Conservation (phyloP, 2,329 filamentous ascomycete genomes). For the Fusarium chuoi region DNA sequence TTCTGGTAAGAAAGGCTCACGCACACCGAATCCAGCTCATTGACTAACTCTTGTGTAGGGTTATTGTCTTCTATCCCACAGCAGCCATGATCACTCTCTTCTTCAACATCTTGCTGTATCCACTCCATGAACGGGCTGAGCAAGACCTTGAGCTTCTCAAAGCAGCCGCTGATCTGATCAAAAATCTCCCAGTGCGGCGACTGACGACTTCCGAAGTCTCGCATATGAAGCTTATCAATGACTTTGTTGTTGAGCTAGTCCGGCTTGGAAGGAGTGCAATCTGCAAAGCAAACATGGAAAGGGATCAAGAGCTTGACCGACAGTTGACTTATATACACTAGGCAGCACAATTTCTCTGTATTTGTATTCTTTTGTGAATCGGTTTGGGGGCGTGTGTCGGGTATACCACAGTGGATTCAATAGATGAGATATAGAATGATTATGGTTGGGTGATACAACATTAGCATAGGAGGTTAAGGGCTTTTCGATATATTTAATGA, state of each 20-base stretch:
- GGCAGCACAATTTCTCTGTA: too few relatives aligned
- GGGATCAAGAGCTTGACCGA: background rate
- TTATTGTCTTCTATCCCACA: constrained; percentile 66
- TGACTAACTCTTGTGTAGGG: constrained; percentile 49
- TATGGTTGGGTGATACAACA: background rate
- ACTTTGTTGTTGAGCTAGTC: constrained; percentile 57
- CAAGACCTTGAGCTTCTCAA: constrained; percentile 60
- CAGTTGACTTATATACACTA: background rate
- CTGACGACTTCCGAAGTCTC: constrained; percentile 50
- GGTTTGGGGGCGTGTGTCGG: background rate
- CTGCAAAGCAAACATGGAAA: constrained; percentile 21
- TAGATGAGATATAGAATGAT: background rate
- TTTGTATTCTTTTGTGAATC: background rate
- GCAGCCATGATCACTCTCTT: constrained; percentile 65
- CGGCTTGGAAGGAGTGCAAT: constrained; percentile 57
- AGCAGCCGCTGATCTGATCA: constrained; percentile 56
- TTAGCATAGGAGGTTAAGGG: background rate
- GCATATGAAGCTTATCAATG: constrained; percentile 54
- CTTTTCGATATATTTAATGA: background rate
- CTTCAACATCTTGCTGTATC: constrained; percentile 63
- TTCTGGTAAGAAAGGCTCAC: constrained; percentile 58
- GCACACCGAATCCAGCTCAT: rapidly evolving
- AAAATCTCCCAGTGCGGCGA: constrained; percentile 48
- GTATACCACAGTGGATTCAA: background rate
- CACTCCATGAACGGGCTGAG: constrained; percentile 54